Conservation (phyloP, 2,329 filamentous ascomycete species). For the Ophiostoma ulmi region DNA sequence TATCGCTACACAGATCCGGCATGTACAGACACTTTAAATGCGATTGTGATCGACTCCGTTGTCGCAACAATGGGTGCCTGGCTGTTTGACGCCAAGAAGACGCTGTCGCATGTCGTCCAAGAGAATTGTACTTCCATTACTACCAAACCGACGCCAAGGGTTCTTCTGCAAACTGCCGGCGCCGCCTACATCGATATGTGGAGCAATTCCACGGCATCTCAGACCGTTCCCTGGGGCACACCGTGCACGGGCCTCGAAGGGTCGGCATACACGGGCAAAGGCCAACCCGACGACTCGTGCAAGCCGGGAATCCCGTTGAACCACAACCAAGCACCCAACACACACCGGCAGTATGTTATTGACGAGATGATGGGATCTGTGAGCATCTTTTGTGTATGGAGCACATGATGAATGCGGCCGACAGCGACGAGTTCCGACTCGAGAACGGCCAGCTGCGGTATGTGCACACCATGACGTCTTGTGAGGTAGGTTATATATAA, state of each 20-base stretch:
- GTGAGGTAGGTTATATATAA: neutral
- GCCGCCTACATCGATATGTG: neutral
- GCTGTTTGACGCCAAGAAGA: neutral
- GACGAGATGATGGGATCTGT: neutral
- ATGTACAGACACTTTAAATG: neutral
- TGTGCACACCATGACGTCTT: constrained; percentile 5
- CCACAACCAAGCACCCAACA: neutral
- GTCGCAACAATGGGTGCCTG: neutral
- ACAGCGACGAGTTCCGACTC: neutral
- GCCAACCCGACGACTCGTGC: neutral
- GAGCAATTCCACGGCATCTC: neutral
- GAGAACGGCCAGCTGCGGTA: neutral
- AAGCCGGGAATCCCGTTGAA: neutral
- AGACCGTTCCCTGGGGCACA: neutral
- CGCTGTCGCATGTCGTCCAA: neutral
- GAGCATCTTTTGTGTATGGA: neutral
- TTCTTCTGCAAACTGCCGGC: neutral
- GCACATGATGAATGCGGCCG: neutral
- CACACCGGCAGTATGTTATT: neutral
- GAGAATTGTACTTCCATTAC: neutral
- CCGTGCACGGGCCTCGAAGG: neutral
- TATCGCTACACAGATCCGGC: neutral
- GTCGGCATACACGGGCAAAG: neutral
- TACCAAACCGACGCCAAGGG: neutral
- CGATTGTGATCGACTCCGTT: neutral